These are phyloP conservation scores for Chrysoporthe deuterocubensis DNA, from an alignment of 2,329 filamentous ascomycete genomes.

Conservation along the genomic window DNA sequence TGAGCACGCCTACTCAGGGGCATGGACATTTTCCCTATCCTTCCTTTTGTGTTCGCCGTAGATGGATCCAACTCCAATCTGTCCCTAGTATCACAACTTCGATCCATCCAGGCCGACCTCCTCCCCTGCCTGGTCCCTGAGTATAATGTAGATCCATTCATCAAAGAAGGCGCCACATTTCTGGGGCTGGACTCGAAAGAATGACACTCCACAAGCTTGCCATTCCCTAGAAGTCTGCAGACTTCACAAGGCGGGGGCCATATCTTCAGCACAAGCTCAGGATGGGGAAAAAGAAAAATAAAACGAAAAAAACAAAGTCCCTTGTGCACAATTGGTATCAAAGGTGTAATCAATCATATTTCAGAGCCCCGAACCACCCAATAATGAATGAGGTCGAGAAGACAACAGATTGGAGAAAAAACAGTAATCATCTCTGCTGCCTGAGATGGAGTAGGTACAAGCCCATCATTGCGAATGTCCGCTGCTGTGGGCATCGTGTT, in stretches of 20 bases:
- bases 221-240: not conserved
- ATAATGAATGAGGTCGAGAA: slow-evolving; percentile 13
- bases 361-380: slow-evolving; percentile 5
- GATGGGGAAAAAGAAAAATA: not conserved
- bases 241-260: not conserved
- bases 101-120: not conserved
- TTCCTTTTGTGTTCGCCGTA: not conserved
- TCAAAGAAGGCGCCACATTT: not conserved
- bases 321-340: slow-evolving; percentile 9
- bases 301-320: slow-evolving; percentile 2
- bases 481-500: not conserved
- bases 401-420: slow-evolving; percentile 12
- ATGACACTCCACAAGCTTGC: not conserved
- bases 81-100: not conserved
- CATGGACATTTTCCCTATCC: not conserved
- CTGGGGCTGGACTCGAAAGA: not conserved
- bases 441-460: not conserved
- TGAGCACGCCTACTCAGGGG: not conserved
- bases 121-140: not conserved
- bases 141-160: not conserved
- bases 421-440: not conserved
- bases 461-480: not conserved
- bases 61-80: not conserved
- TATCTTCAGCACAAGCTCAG: not conserved
- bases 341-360: slow-evolving; percentile 3